These are phyloP conservation scores for thale cress (Arabidopsis thaliana) DNA, from an alignment of 345 rosid genomes.

Conservation along the genomic window TAIR10.1 NC_003075.7:9907001-9907500, in stretches of 20 bases:
- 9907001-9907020: conserved; percentile 73
- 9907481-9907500: conserved; percentile 72
- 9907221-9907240: conserved; percentile 15
- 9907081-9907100: conserved; percentile 95
- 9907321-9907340: conserved; percentile 38
- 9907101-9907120: conserved; percentile 99
- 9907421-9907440: conserved; percentile 31
- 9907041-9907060: conserved; percentile 97
- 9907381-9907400: conserved; percentile 38
- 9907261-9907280: conserved; percentile 56
- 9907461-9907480: conserved; percentile 45
- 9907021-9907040: conserved; percentile 84
- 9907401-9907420: conserved; percentile 37
- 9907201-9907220: conserved; percentile 49
- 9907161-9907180: conserved; percentile 19
- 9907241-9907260: conserved; percentile 39
- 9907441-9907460: conserved; percentile 37
- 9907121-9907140: conserved; percentile 88
- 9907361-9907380: conserved; percentile 46
- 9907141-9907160: conserved; percentile 68
- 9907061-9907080: conserved; percentile 90
- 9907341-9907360: conserved; percentile 51
- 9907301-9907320: conserved; percentile 53
- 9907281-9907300: conserved; percentile 71
- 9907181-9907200: conserved; percentile 14